Evolutionary conservation across 495 filamentous ascomycete genomes (phyloP).

Genomic region (Xylaria flabelliformis): DNA sequence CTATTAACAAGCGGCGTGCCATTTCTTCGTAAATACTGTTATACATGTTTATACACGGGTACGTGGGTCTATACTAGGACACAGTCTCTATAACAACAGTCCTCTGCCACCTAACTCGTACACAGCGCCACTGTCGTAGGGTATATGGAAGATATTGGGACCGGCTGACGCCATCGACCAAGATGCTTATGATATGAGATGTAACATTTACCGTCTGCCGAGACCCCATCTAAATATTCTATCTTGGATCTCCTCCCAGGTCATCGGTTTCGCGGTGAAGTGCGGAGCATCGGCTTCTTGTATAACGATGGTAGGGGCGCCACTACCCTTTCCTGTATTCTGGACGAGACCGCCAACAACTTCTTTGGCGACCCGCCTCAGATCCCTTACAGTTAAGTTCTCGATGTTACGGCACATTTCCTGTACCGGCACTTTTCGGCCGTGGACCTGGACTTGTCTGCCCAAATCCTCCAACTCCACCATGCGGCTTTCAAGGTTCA

Average conservation of each 20-base stretch:
- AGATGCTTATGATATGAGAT: neutral
- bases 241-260: slow-evolving; percentile 91
- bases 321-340: slow-evolving; percentile 80
- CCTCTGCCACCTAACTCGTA: neutral
- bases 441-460: slow-evolving; percentile 94
- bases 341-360: slow-evolving; percentile 79
- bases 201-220: slow-evolving; percentile 54
- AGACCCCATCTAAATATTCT: slow-evolving; percentile 83
- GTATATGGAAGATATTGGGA: slow-evolving; percentile 1
- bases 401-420: slow-evolving; percentile 95
- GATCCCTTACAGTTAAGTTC: slow-evolving; percentile 76
- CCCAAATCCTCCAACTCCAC: slow-evolving; percentile 98
- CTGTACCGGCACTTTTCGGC: slow-evolving; percentile 83
- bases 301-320: slow-evolving; percentile 91
- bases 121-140: slow-evolving; percentile 10
- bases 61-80: slow-evolving; percentile 12
- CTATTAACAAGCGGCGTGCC: slow-evolving; percentile 18
- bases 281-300: slow-evolving; percentile 75
- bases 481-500: slow-evolving; percentile 98
- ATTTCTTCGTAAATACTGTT: slow-evolving; percentile 25
- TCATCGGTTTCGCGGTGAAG: slow-evolving; percentile 60
- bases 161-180: slow-evolving; percentile 1
- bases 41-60: slow-evolving; percentile 25
- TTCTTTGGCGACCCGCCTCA: slow-evolving; percentile 80
- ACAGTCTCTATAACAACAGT: slow-evolving; percentile 8